Conservation (phyloP, 169 alveolate genomes). For the Eimeria sp. region DNA sequence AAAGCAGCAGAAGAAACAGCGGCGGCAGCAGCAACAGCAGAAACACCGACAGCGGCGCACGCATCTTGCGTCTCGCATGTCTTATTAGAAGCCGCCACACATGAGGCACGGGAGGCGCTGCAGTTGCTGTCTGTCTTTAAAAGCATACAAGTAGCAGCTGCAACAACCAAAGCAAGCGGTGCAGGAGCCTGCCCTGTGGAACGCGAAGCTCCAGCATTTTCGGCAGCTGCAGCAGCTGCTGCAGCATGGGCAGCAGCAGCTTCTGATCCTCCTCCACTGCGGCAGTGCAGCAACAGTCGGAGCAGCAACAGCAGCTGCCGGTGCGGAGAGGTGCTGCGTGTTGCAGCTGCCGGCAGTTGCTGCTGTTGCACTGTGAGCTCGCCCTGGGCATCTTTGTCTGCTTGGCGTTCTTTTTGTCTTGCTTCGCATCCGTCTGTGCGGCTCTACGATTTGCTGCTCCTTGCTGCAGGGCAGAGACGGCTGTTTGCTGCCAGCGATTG, state of each 20-base stretch:
- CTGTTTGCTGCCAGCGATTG: constrained; percentile 7
- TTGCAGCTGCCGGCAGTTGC: constrained; percentile 14
- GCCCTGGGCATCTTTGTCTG: constrained; percentile 22
- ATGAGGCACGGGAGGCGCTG: constrained; percentile 10
- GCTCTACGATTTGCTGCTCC: neutral
- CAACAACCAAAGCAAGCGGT: neutral
- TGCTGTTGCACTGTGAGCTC: constrained; percentile 19
- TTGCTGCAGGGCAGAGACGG: neutral
- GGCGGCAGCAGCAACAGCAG: neutral
- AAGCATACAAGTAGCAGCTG: neutral
- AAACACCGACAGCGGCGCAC: neutral
- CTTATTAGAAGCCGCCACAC: neutral
- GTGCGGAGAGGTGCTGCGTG: neutral
- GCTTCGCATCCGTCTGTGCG: constrained; percentile 28
- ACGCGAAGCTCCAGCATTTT: neutral
- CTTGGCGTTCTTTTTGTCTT: neutral
- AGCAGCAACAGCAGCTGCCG: neutral
- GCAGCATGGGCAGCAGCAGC: no score
- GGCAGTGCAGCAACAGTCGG: no score
- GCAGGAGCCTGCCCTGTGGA: neutral
- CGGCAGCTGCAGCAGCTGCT: neutral
- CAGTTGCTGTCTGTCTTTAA: neutral
- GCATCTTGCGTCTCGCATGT: neutral
- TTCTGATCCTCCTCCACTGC: no score
- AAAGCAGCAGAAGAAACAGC: no score